Percentiles rank a stretch among this genome's conserved stretches.
Conservation (phyloP, 192 early-diverging fungal species). For the Chytriomyces hyalinus region DNA sequence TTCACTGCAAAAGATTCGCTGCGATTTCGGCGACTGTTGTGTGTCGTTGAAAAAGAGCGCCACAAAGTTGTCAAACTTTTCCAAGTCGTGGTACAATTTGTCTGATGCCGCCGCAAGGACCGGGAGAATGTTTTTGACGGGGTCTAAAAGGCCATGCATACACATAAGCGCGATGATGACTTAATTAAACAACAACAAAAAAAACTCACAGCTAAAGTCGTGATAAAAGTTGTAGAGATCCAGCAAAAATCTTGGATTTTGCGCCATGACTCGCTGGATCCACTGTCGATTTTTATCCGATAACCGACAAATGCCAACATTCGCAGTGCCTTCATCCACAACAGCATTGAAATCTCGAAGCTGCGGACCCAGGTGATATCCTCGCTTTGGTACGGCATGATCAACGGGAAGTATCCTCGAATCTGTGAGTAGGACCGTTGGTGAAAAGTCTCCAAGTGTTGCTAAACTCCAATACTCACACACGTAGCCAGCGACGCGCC, state of each 20-base stretch:
- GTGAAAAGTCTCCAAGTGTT: not conserved
- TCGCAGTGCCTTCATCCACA: constrained; percentile 25
- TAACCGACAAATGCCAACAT: constrained; percentile 39
- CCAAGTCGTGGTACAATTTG: not conserved
- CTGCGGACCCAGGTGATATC: constrained; percentile 39
- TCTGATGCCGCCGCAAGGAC: constrained; percentile 1
- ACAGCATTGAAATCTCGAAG: constrained; percentile 30
- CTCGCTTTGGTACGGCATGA: constrained; percentile 1
- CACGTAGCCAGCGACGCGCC: constrained; percentile 34
- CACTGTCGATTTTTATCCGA: not conserved
- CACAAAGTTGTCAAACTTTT: no score
- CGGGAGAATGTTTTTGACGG: constrained; percentile 5
- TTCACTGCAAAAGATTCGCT: constrained; percentile 42
- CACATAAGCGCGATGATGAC: no score
- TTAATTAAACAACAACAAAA: no score
- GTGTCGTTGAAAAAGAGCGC: not conserved
- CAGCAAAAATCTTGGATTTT: constrained; percentile 10
- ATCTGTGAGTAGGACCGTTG: not conserved
- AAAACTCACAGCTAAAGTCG: not conserved
- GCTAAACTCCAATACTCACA: not conserved
- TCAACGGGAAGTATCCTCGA: constrained; percentile 30
- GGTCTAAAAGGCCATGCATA: not conserved
- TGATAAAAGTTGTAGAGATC: constrained; percentile 30
- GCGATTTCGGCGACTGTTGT: no score
- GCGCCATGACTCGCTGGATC: not conserved